These are phyloP conservation scores for Sarocladiaceae sp. DNA, from an alignment of 2,329 filamentous ascomycete genomes.

Conservation along the genomic window DNA sequence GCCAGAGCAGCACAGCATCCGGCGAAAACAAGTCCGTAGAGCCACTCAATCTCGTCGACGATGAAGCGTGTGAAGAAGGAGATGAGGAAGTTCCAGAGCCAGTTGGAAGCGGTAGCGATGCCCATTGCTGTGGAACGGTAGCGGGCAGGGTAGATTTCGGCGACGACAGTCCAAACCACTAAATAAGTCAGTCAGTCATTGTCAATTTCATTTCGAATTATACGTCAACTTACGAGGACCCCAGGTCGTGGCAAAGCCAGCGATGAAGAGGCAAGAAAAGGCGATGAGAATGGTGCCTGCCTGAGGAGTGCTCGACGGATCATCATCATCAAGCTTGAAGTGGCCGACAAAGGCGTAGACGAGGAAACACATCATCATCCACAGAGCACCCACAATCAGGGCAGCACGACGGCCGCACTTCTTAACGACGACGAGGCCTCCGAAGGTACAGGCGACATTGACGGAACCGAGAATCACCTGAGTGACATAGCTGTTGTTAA, in stretches of 20 bases:
- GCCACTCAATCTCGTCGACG: constrained; percentile 63
- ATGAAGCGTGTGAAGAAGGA: constrained; percentile 66
- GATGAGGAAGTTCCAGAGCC: constrained; percentile 62
- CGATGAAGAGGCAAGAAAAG: constrained; percentile 66
- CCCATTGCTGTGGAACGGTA: constrained; percentile 52
- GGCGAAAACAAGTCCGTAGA: constrained; percentile 68
- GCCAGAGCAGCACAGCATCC: constrained; percentile 61
- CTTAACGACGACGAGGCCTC: constrained; percentile 61
- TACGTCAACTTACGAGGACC: constrained; percentile 42
- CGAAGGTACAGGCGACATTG: constrained; percentile 64
- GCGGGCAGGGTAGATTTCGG: constrained; percentile 59
- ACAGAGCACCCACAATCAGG: constrained; percentile 58
- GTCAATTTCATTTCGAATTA: no score
- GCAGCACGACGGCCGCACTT: constrained; percentile 60
- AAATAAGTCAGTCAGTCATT: no score
- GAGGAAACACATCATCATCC: constrained; percentile 52
- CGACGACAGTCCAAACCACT: constrained; percentile 60
- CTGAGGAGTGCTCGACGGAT: constrained; percentile 40
- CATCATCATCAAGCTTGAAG: constrained; percentile 34
- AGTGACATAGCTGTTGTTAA: constrained; percentile 61
- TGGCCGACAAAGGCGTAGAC: constrained; percentile 46
- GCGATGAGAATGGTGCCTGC: constrained; percentile 60
- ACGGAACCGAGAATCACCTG: constrained; percentile 65
- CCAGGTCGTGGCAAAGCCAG: constrained; percentile 65
- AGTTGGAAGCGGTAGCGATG: constrained; percentile 54